phyloP scores from a whole-genome alignment of 2,329 filamentous ascomycete genomes.

The Aspergillus spinulosporus region DNA sequence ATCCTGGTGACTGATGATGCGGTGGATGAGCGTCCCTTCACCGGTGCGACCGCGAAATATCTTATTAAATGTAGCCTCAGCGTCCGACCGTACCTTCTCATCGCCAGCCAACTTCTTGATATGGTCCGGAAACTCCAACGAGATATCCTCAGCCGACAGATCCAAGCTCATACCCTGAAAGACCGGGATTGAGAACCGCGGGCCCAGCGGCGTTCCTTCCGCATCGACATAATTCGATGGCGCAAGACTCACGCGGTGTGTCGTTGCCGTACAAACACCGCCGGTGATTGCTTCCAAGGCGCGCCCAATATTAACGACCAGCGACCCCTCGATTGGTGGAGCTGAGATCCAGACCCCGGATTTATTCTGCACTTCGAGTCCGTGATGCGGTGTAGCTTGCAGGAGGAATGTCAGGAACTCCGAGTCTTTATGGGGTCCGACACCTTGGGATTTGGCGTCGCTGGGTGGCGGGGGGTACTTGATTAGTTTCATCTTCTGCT shows the following conservation, averaged over 20 bases:
- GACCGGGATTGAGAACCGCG: slow-evolving; percentile 39
- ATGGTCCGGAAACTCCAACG: slow-evolving; percentile 32
- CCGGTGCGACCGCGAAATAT: slow-evolving; percentile 35
- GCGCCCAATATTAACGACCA: slow-evolving; percentile 53
- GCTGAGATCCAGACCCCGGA: slow-evolving; percentile 49
- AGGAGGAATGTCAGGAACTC: slow-evolving; percentile 52
- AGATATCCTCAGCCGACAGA: slow-evolving; percentile 31
- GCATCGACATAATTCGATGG: slow-evolving; percentile 30
- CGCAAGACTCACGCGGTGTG: slow-evolving; percentile 36
- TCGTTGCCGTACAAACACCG: slow-evolving; percentile 39
- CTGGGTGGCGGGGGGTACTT: slow-evolving; percentile 46
- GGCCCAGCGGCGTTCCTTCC: slow-evolving; percentile 27
- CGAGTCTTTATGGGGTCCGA: slow-evolving; percentile 52
- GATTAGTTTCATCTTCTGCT: slow-evolving; percentile 41
- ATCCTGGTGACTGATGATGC: slow-evolving; percentile 41
- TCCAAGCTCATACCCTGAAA: slow-evolving; percentile 40
- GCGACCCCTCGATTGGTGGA: slow-evolving; percentile 45
- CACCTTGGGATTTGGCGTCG: slow-evolving; percentile 38
- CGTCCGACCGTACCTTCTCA: slow-evolving; percentile 37
- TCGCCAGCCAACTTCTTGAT: slow-evolving; percentile 33
- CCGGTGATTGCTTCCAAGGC: slow-evolving; percentile 38
- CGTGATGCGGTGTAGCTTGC: slow-evolving; percentile 46
- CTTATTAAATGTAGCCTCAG: slow-evolving; percentile 38
- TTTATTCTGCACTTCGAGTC: slow-evolving; percentile 52
- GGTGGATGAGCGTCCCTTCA: slow-evolving; percentile 37